Evolutionary conservation across 441 rosid species (phyloP).

Genomic region (Breynia disticha): DNA sequence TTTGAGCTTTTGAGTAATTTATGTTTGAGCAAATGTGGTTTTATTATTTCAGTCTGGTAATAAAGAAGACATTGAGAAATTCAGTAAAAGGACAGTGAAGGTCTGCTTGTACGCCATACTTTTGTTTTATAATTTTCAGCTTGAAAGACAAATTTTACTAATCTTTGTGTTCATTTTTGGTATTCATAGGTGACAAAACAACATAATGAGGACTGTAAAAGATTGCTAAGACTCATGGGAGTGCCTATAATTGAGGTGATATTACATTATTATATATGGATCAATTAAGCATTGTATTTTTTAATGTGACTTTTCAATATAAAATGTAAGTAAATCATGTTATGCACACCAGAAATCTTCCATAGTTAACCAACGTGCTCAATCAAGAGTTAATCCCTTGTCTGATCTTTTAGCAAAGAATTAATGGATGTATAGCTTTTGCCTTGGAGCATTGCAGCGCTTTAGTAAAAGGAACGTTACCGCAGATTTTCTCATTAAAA

Average conservation of each 20-base stretch:
- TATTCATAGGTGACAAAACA: slow-evolving; percentile 72
- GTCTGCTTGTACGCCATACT: slow-evolving; percentile 22
- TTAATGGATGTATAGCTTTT: too few species aligned
- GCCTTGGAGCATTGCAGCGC: too few species aligned
- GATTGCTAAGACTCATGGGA: slow-evolving; percentile 83
- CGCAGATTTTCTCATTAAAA: too few species aligned
- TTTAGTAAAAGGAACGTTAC: too few species aligned
- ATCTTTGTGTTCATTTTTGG: slow-evolving; percentile 13
- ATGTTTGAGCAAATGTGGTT: background rate
- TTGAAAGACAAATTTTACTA: background rate
- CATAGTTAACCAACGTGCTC: too few species aligned
- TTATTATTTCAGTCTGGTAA: slow-evolving; percentile 50
- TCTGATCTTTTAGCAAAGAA: too few species aligned
- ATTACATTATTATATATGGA: slow-evolving; percentile 3
- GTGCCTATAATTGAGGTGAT: slow-evolving; percentile 88
- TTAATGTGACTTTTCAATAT: too few species aligned
- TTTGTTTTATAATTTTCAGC: slow-evolving; percentile 5
- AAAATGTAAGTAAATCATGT: too few species aligned
- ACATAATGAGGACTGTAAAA: slow-evolving; percentile 93
- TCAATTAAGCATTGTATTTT: too few species aligned
- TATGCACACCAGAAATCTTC: too few species aligned
- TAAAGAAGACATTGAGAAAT: slow-evolving; percentile 93
- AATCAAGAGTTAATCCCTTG: too few species aligned
- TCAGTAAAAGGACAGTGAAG: slow-evolving; percentile 92
- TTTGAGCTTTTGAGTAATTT: background rate